Conservation (phyloP, 2,329 filamentous ascomycete species). For the Clonostachys rhizophaga region DNA sequence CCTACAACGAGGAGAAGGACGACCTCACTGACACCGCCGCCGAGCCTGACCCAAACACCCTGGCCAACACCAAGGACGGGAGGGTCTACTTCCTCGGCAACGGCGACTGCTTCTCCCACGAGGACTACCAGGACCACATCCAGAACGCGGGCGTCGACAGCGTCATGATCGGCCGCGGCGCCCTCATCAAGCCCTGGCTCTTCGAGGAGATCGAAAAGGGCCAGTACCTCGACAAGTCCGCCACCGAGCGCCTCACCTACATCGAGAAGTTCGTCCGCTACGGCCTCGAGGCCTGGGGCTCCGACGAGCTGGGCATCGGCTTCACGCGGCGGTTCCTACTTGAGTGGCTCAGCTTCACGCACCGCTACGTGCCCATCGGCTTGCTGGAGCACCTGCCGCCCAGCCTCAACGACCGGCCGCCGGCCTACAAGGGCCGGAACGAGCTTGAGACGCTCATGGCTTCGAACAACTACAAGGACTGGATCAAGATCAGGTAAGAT, state of each 20-base stretch:
- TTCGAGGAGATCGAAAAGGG: conserved; percentile 92
- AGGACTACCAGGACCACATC: conserved; percentile 78
- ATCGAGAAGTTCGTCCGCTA: conserved; percentile 88
- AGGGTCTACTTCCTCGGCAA: conserved; percentile 93
- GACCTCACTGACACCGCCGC: conserved; percentile 68
- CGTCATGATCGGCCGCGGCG: conserved; percentile 97
- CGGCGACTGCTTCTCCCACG: conserved; percentile 91
- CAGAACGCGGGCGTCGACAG: conserved; percentile 76
- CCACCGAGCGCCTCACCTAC: conserved; percentile 77
- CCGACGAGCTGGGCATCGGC: conserved; percentile 89
- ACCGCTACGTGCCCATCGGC: conserved; percentile 87
- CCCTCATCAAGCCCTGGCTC: conserved; percentile 95
- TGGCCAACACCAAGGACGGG: conserved; percentile 59
- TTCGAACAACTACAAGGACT: conserved; percentile 90
- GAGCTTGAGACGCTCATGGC: conserved; percentile 92
- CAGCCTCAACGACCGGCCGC: conserved; percentile 82
- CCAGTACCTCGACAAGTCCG: conserved; percentile 94
- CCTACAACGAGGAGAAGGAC: conserved; percentile 67
- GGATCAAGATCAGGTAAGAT: conserved; percentile 94
- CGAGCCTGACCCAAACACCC: conserved; percentile 71
- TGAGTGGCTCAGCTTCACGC: conserved; percentile 92
- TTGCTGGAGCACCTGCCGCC: conserved; percentile 86
- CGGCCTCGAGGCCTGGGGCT: conserved; percentile 91
- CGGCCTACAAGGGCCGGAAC: conserved; percentile 76
- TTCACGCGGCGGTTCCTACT: conserved; percentile 88